Conservation (phyloP, 225 moss, liverwort and hornwort genomes). For the Bryum argenteum region DNA sequence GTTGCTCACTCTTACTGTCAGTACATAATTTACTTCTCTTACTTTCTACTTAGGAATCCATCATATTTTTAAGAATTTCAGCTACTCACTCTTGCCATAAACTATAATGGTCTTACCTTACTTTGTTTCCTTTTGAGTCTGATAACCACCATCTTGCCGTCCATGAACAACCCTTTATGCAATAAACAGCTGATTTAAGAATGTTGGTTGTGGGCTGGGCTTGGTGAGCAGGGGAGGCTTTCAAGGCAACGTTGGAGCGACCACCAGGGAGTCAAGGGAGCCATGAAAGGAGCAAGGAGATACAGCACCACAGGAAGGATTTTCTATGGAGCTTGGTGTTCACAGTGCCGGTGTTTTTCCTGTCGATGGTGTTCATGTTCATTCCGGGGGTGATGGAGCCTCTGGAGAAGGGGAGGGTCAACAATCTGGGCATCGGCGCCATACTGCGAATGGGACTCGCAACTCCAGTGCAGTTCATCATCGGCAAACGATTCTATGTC, state of each 20-base stretch:
- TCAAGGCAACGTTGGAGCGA: conserved; percentile 55
- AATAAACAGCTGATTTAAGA: too few species aligned
- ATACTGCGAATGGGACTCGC: conserved; percentile 70
- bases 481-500: conserved; percentile 74
- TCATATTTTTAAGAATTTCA: too few species aligned
- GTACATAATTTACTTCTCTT: too few species aligned
- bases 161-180: too few species aligned
- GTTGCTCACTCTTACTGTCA: too few species aligned
- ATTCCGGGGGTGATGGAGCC: conserved; percentile 56
- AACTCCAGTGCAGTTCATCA: conserved; percentile 81
- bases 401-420: conserved; percentile 66
- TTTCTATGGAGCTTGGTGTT: conserved; percentile 88
- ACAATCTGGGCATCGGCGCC: conserved; percentile 69
- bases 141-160: too few species aligned
- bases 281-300: conserved; percentile 61
- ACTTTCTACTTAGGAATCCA: too few species aligned
- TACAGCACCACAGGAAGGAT: conserved; percentile 49
- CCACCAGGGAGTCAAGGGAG: conserved; percentile 55
- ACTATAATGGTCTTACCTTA: too few species aligned
- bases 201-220: too few species aligned
- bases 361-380: conserved; percentile 83
- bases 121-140: too few species aligned
- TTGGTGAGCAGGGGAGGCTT: conserved; percentile 41
- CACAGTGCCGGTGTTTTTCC: conserved; percentile 74
- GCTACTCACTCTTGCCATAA: too few species aligned